Evolutionary conservation across 257 asterid genomes (phyloP), one percentile per base, ranked within the genome.

Genomic region (Nicotiana attenuata): DNA sequence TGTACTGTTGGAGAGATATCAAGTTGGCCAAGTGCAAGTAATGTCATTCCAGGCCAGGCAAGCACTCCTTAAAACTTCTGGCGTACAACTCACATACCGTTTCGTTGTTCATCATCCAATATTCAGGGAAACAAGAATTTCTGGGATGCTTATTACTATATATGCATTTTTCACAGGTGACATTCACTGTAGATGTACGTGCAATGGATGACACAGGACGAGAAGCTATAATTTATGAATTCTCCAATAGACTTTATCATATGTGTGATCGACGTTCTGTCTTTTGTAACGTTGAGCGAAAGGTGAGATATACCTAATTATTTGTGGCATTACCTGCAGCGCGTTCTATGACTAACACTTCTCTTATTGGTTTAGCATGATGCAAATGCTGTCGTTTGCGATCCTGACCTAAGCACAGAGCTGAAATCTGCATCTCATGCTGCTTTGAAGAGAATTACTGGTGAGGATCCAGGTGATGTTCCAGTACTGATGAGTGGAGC

Each of bases 31-130:
- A 92, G 98, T 88, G 98, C 99, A 78, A 96, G 97, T 82, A 94
- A 94, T 65, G 98, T 96, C 55, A 96, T 96, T 86, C 98, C 99
- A n/a, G 98, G 98, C 73, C 98, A 94, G 98, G 99, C 90, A 88
- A 92, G 97, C 86, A 61, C 56, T 53, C 83, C 5, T 15, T 10
- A 63, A 2, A 68, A 76, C 78, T 65, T 16, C 22, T 50, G 15
- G 59, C 10, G 19, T 52, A 28, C 8, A 28, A 61, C 10, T 35
- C 45, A 10, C 75, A 22, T 56, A 14, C 1, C 8, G 0, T 60
- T 31, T 31, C 0, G 11, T 79, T 60, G 57, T 60, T 14, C 20
- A 19, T 61, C 28, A 79, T 61, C 22, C 75, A 41, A 41, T 41
- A 79, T 20, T 38, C 41, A 75, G 63, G 80, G 63, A 3, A 75